phyloP scores from a whole-genome alignment of 2,329 filamentous ascomycete species.

The Pyrenophora tritici-repentis region DNA sequence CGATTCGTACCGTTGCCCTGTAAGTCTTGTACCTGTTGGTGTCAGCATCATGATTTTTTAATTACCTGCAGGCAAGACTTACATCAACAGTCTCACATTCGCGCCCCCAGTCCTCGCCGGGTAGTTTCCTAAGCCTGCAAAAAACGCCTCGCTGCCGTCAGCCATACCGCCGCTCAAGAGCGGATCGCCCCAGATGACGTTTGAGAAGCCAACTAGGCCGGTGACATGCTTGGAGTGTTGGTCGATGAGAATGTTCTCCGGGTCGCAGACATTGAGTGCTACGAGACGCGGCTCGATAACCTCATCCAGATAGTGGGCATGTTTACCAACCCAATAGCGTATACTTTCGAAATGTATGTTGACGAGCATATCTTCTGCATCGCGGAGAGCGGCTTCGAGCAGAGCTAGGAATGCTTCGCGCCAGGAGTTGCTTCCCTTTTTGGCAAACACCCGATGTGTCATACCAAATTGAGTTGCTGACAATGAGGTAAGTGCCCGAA shows the following conservation, averaged over 20 bases:
- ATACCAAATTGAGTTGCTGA: constrained; percentile 57
- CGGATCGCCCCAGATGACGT: constrained; percentile 62
- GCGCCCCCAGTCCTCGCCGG: constrained; percentile 39
- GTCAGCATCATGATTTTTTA: constrained; percentile 10
- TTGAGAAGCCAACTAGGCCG: constrained; percentile 59
- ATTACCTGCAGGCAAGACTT: constrained; percentile 23
- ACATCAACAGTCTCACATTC: constrained; percentile 50
- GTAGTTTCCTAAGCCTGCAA: constrained; percentile 50
- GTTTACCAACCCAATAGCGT: constrained; percentile 54
- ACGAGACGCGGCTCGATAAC: constrained; percentile 59
- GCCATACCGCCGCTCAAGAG: constrained; percentile 56
- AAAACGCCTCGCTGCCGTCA: constrained; percentile 48
- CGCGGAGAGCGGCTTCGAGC: constrained; percentile 59
- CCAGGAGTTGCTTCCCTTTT: constrained; percentile 58
- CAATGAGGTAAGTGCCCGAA: constrained; percentile 52
- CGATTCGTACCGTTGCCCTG: constrained; percentile 49
- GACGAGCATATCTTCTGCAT: constrained; percentile 64
- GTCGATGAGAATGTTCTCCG: constrained; percentile 59
- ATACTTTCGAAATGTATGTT: constrained; percentile 62
- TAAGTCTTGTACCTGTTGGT: constrained; percentile 52
- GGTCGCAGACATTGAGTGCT: constrained; percentile 54
- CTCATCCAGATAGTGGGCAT: constrained; percentile 54
- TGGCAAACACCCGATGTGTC: constrained; percentile 53
- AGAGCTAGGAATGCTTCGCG: constrained; percentile 57
- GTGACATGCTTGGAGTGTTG: constrained; percentile 53